phyloP scores from a whole-genome alignment of 2,329 filamentous ascomycete species.

The Calonectria leucothoes region DNA sequence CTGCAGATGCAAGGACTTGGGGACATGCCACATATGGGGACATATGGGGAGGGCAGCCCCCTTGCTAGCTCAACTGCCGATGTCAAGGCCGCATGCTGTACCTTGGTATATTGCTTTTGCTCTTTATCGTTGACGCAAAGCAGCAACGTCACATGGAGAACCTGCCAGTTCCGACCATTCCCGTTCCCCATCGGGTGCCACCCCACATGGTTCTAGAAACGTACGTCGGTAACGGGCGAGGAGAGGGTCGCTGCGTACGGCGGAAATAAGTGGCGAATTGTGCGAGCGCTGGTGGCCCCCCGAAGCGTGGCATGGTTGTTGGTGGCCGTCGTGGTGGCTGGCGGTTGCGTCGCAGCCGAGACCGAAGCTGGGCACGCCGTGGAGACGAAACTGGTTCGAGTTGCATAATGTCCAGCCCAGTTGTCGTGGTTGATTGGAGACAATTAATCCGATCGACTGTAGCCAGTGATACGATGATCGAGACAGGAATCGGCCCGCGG shows the following conservation, averaged over 20 bases:
- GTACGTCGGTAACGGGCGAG: background rate
- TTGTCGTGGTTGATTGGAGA: background rate
- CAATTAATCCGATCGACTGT: background rate
- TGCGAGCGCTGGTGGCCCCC: background rate
- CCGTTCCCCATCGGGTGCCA: background rate
- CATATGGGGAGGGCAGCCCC: background rate
- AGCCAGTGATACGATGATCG: background rate
- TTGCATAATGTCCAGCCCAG: background rate
- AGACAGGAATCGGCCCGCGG: background rate
- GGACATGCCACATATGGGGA: background rate
- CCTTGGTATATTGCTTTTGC: background rate
- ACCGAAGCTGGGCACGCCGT: background rate
- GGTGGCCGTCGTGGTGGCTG: background rate
- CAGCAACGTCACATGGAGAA: background rate
- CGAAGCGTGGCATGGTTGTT: background rate
- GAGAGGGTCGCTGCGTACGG: background rate
- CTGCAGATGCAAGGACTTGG: background rate
- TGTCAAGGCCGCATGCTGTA: background rate
- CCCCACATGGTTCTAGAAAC: conserved; percentile 5
- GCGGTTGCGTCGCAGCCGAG: background rate
- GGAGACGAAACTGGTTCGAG: background rate
- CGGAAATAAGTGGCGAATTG: background rate
- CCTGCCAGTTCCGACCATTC: conserved; percentile 1
- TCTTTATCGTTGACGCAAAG: background rate
- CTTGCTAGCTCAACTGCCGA: conserved; percentile 9